Percentiles rank a stretch among this genome's conserved stretches.
Conservation (phyloP, 192 early-diverging fungal genomes). For the Helicostylum pulchrum region DNA sequence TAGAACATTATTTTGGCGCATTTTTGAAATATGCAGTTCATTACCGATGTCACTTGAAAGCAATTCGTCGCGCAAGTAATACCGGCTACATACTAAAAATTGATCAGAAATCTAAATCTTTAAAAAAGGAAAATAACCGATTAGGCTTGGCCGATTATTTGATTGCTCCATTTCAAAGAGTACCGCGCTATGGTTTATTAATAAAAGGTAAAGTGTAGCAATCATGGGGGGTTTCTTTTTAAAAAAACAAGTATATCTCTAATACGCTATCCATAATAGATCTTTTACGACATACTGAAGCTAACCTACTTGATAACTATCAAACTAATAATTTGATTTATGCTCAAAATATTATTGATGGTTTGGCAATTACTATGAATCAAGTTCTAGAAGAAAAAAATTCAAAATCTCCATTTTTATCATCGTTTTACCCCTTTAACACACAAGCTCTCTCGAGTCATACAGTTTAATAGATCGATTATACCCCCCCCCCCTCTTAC, state of each 20-base stretch:
- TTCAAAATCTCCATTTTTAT: no score
- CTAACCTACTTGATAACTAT: no score
- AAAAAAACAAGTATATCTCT: not conserved
- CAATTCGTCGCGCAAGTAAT: conserved; percentile 27
- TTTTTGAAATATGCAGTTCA: conserved; percentile 39
- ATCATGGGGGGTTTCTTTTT: not conserved
- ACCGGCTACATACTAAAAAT: conserved; percentile 21
- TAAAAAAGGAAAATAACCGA: conserved; percentile 40
- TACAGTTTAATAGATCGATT: no score
- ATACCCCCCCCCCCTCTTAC: no score
- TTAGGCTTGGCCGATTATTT: conserved; percentile 66
- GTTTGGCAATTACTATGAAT: conserved; percentile 28
- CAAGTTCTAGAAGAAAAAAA: not conserved
- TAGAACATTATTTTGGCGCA: conserved; percentile 25
- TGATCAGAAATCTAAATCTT: conserved; percentile 11
- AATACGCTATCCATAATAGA: conserved; percentile 14
- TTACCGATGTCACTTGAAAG: conserved; percentile 20
- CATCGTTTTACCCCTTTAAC: no score
- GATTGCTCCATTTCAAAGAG: conserved; percentile 75
- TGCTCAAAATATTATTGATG: conserved; percentile 30
- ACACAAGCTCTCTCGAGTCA: no score
- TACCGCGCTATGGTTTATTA: conserved; percentile 70
- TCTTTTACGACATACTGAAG: conserved; percentile 28
- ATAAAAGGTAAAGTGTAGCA: conserved; percentile 43
- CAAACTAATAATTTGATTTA: conserved; percentile 13